Percentiles rank a stretch among this genome's conserved stretches.
phyloP scores from a whole-genome alignment of 345 rosid species.

The Bruguiera gymnorhiza region DNA sequence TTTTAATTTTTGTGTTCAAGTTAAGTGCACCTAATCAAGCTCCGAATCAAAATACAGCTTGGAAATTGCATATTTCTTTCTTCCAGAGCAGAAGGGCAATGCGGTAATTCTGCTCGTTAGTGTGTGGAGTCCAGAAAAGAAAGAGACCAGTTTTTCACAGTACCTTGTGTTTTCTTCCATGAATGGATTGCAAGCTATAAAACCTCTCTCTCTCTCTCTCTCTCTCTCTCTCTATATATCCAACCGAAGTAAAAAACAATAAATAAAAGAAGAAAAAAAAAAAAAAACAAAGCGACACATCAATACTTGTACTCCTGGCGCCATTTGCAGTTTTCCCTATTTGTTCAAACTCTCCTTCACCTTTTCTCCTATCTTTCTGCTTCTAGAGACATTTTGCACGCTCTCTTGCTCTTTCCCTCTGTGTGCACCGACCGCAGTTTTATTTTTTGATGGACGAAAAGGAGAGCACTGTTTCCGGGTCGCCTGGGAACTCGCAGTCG shows the following conservation, averaged over 20 bases:
- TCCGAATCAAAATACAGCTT: too few species aligned
- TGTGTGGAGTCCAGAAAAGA: neutral
- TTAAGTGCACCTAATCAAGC: too few species aligned
- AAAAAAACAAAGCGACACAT: neutral
- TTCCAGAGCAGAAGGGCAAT: neutral
- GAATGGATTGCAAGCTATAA: neutral
- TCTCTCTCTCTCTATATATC: too few species aligned
- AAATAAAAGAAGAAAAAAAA: neutral
- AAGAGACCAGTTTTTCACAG: neutral
- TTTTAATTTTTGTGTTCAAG: too few species aligned
- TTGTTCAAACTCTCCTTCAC: neutral
- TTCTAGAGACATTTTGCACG: neutral
- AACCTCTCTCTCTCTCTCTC: too few species aligned
- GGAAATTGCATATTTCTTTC: too few species aligned
- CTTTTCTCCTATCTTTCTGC: neutral
- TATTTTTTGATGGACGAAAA: neutral
- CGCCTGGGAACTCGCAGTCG: neutral
- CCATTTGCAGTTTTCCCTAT: neutral
- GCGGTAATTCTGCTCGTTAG: neutral
- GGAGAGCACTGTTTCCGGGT: neutral
- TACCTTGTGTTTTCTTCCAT: neutral
- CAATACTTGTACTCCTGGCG: neutral
- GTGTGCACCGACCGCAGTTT: neutral
- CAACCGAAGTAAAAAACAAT: neutral
- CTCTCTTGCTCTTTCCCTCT: neutral